These are phyloP conservation scores for Geranium brycei DNA, from an alignment of 345 rosid species.

Conservation along the genomic window DNA sequence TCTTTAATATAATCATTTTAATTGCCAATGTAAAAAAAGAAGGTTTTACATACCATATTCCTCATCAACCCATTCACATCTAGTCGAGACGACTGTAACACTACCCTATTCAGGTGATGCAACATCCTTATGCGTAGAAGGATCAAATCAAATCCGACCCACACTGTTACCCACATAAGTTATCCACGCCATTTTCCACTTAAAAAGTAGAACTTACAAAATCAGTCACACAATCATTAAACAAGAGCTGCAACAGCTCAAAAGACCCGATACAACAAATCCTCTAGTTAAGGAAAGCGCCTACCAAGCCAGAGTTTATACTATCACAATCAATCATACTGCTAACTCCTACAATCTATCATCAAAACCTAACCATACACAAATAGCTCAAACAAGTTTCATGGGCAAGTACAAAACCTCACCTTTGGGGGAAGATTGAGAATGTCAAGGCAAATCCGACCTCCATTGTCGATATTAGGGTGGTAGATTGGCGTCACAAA, in stretches of 20 bases:
- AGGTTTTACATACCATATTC: no score
- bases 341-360: background rate
- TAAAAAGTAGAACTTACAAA: no score
- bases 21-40: no score
- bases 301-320: background rate
- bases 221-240: no score
- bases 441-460: conserved; percentile 85
- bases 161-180: background rate
- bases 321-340: background rate
- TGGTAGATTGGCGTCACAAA: conserved; percentile 70
- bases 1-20: no score
- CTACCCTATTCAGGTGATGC: background rate
- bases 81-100: background rate
- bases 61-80: no score
- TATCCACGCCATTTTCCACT: background rate
- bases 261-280: no score
- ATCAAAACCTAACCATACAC: background rate
- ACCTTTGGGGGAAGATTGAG: conserved; percentile 89
- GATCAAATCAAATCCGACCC: background rate
- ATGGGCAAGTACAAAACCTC: background rate
- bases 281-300: background rate
- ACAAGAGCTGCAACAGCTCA: no score
- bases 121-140: background rate
- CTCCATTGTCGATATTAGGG: conserved; percentile 71
- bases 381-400: no score